Evolutionary conservation across 495 filamentous ascomycete species (phyloP), one percentile per base, ranked within the genome.

Genomic region (Apiosordaria backusii): DNA sequence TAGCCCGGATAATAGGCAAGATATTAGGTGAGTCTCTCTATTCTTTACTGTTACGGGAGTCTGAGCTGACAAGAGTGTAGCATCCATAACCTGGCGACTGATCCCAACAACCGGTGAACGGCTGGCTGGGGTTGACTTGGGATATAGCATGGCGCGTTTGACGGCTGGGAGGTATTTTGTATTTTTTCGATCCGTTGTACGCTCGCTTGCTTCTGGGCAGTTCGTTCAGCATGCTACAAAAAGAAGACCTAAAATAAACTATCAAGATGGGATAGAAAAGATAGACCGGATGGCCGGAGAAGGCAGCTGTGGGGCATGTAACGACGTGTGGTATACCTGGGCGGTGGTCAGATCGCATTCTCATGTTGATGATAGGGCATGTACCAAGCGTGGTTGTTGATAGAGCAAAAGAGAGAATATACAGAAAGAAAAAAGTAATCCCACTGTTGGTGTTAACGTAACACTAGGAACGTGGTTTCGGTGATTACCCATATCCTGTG

Each of bases 1-100:
- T 45, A 74, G 50, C 26, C 71, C 68, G 5, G 66, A 68, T 18
- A 67, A 77, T 60, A 69, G 69, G 13, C 69, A 76, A 55, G 74
- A 76, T 57, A 75, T 76, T 40, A 76, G 72, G 74, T 76, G 64
- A 5, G 72, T 19, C 19, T 57, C 10, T 52, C 7, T 4, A 1
- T 16, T 58, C 23, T n/a, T 13, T 7, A 5, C 50, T 29, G 18
- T 58, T 9, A 9, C 22, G 21, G 5, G 23, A 18, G 24, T 27
- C 21, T 60, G 16, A 19, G n/a, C 58, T 66, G 9, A 45, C 55
- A 9, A n/a, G n/a, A 24, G 53, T 25, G 21, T 45, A 23, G 52
- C 52, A 55, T 55, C 52, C 52, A 55, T n/a, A 55, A 55, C 52
- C n/a, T 55, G n/a, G 52, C 52, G 5, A 55, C n/a, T 55, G 52